phyloP scores from a whole-genome alignment of 2,329 filamentous ascomycete species.

The Fusarium equiseti region DNA sequence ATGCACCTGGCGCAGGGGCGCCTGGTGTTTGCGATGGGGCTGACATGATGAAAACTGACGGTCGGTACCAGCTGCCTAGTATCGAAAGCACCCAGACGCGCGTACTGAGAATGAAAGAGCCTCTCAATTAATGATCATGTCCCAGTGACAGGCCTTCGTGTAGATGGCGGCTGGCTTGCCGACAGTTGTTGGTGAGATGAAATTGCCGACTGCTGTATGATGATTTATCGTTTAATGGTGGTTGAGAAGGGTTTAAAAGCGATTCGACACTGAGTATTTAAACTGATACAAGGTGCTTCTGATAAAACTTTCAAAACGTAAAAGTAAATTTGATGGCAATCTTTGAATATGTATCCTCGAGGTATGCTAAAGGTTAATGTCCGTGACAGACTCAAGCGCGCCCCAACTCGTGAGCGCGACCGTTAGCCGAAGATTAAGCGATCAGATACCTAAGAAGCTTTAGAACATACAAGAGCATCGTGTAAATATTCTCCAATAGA shows the following conservation, averaged over 20 bases:
- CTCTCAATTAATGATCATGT: conserved; percentile 26
- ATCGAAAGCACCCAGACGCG: neutral
- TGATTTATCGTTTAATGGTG: neutral
- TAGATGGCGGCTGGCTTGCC: neutral
- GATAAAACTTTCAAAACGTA: neutral
- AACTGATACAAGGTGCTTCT: neutral
- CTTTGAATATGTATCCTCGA: conserved; percentile 21
- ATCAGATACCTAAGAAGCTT: too few relatives aligned
- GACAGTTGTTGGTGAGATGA: conserved; percentile 5
- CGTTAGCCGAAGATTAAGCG: conserved; percentile 47
- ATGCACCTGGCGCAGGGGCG: conserved; percentile 48
- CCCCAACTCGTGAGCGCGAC: conserved; percentile 11
- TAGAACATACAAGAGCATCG: neutral
- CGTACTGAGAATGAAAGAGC: neutral
- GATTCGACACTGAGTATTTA: too few relatives aligned
- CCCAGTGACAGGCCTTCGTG: neutral
- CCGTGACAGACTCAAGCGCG: conserved; percentile 32
- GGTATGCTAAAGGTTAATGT: conserved; percentile 23
- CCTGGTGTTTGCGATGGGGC: conserved; percentile 50
- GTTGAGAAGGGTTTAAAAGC: neutral
- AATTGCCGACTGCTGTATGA: neutral
- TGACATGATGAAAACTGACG: conserved; percentile 49
- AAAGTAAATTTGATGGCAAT: conserved; percentile 9
- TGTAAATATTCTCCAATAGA: neutral
- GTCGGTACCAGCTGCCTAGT: neutral